phyloP scores from a whole-genome alignment of 257 asterid genomes.

The Fraxinus excelsior region DNA sequence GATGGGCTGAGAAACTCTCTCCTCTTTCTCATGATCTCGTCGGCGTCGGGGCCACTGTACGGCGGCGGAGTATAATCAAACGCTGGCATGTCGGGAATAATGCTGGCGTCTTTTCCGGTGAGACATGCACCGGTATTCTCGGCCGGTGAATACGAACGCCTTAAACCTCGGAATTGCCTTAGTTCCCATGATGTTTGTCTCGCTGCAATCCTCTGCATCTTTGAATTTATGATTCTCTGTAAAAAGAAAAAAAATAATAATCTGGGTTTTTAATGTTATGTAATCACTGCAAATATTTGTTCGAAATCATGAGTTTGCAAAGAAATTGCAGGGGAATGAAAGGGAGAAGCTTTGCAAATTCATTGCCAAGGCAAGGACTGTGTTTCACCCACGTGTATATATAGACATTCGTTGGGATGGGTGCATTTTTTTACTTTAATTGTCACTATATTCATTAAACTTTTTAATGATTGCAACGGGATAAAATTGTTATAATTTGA shows the following conservation, averaged over 20 bases:
- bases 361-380: not conserved
- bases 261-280: not conserved
- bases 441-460: no score
- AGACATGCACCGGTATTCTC: not conserved
- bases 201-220: conserved; percentile 29
- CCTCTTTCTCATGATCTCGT: conserved; percentile 32
- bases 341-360: not conserved
- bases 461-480: no score
- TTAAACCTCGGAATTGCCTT: conserved; percentile 9
- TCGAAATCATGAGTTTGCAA: not conserved
- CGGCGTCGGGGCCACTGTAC: conserved; percentile 32
- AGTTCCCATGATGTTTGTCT: conserved; percentile 18
- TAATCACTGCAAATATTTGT: not conserved
- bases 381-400: not conserved
- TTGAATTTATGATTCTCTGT: not conserved
- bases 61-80: conserved; percentile 37
- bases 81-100: conserved; percentile 25
- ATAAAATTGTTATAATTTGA: no score
- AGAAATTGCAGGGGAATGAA: not conserved
- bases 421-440: no score
- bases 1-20: conserved; percentile 41
- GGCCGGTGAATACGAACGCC: conserved; percentile 15
- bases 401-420: not conserved
- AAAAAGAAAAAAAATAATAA: not conserved
- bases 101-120: not conserved